Evolutionary conservation across 2,329 filamentous ascomycete genomes (phyloP).

Genomic region (Cordyceps cicadae): DNA sequence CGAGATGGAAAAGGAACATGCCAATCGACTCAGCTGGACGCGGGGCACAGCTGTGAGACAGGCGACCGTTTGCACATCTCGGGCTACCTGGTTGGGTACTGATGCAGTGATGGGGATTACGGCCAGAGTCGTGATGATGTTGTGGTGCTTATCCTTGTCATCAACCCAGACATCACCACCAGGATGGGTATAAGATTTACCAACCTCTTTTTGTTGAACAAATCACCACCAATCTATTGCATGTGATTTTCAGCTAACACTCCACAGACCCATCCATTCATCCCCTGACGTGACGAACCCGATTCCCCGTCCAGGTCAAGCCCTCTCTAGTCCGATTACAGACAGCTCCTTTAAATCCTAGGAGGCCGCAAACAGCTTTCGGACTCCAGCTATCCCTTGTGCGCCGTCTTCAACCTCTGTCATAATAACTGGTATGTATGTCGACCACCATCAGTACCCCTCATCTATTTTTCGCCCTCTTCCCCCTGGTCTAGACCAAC

Average conservation of each 20-base stretch:
- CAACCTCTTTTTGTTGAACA: slow-evolving; percentile 7
- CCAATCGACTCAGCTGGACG: background rate
- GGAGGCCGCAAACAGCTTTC: background rate
- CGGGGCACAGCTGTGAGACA: background rate
- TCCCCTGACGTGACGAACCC: slow-evolving; percentile 3
- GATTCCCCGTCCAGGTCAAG: background rate
- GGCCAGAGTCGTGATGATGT: background rate
- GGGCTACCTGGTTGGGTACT: background rate
- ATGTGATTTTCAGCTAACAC: slow-evolving; percentile 10
- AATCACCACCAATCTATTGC: background rate
- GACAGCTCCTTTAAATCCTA: background rate
- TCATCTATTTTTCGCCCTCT: background rate
- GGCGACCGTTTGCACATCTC: background rate
- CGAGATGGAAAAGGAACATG: background rate
- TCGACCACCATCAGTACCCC: background rate
- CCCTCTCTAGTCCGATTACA: background rate
- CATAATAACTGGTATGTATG: background rate
- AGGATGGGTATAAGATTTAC: background rate
- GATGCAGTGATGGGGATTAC: background rate
- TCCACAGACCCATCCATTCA: slow-evolving; percentile 8
- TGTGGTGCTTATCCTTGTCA: background rate
- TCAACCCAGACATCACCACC: background rate
- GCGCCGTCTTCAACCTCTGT: background rate
- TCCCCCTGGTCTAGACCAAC: background rate
- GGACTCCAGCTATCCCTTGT: background rate